Conservation (phyloP, 2,329 filamentous ascomycete species). For the Aspergillus ochraceus region DNA sequence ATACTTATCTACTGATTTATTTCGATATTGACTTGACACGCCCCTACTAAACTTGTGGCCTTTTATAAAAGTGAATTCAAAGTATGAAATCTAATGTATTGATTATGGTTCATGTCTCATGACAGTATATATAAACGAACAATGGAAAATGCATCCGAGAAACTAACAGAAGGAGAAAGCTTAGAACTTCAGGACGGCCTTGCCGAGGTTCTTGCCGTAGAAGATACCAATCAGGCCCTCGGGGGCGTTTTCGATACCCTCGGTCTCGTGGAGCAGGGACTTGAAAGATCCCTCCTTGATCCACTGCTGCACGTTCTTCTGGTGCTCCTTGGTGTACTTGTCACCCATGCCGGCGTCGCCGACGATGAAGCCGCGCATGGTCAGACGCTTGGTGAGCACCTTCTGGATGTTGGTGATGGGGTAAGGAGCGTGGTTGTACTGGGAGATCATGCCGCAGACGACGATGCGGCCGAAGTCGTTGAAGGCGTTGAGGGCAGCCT, state of each 20-base stretch:
- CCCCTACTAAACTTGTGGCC: no score
- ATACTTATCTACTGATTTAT: no score
- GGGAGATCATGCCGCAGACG: slow-evolving; percentile 68
- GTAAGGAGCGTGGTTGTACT: slow-evolving; percentile 73
- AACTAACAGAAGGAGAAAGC: neutral
- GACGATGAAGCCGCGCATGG: slow-evolving; percentile 75
- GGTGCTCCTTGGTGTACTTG: slow-evolving; percentile 68
- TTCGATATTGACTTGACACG: no score
- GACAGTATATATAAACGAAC: neutral
- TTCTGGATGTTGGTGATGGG: slow-evolving; percentile 66
- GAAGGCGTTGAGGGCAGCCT: slow-evolving; percentile 64
- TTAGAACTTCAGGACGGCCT: slow-evolving; percentile 73
- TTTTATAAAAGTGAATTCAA: neutral
- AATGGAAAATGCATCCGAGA: neutral
- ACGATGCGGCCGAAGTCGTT: slow-evolving; percentile 68
- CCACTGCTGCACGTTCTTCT: slow-evolving; percentile 74
- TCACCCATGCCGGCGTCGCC: slow-evolving; percentile 64
- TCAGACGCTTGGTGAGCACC: slow-evolving; percentile 66
- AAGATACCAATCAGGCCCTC: slow-evolving; percentile 75
- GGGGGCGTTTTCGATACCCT: slow-evolving; percentile 74
- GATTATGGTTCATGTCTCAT: slow-evolving; percentile 7
- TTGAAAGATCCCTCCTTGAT: slow-evolving; percentile 74
- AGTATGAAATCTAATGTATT: neutral
- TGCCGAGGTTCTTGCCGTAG: slow-evolving; percentile 79
- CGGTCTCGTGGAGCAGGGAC: slow-evolving; percentile 65